Conservation (phyloP, 2,329 filamentous ascomycete species). For the Ophiobolus disseminans region DNA sequence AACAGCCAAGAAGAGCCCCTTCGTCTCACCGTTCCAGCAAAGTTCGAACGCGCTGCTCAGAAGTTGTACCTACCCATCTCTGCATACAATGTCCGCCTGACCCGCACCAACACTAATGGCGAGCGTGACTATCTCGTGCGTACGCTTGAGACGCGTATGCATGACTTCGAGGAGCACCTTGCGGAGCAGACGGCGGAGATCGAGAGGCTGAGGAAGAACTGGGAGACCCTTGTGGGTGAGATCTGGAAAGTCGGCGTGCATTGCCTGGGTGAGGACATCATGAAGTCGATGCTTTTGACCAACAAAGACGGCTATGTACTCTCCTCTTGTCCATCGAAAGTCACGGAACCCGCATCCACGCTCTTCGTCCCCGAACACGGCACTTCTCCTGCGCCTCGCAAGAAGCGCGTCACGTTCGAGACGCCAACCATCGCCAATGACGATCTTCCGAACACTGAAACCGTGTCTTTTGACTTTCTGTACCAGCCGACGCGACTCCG, state of each 20-base stretch:
- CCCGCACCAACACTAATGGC: slow-evolving; percentile 15
- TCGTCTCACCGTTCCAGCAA: slow-evolving; percentile 23
- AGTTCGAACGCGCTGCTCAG: slow-evolving; percentile 23
- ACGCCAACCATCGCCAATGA: neutral
- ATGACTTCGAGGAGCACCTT: slow-evolving; percentile 27
- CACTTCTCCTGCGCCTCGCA: slow-evolving; percentile 7
- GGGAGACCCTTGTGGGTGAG: slow-evolving; percentile 37
- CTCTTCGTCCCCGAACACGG: slow-evolving; percentile 29
- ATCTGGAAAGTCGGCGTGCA: slow-evolving; percentile 37
- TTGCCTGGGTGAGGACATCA: slow-evolving; percentile 30
- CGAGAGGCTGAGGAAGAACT: slow-evolving; percentile 27
- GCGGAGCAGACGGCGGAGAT: slow-evolving; percentile 26
- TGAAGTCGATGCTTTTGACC: slow-evolving; percentile 27
- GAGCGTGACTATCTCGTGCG: slow-evolving; percentile 10
- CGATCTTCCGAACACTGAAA: neutral
- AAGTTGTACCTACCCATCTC: slow-evolving; percentile 31
- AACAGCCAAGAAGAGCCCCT: slow-evolving; percentile 11
- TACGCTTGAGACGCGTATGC: slow-evolving; percentile 29
- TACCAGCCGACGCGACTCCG: slow-evolving; percentile 15
- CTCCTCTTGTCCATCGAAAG: neutral
- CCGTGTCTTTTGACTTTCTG: slow-evolving; percentile 27
- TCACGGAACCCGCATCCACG: slow-evolving; percentile 11
- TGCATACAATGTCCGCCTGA: slow-evolving; percentile 16
- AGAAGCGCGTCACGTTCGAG: slow-evolving; percentile 36
- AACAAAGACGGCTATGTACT: neutral